Evolutionary conservation across 768 basidiomycete genomes (phyloP).

Genomic region (Suillus placidus): DNA sequence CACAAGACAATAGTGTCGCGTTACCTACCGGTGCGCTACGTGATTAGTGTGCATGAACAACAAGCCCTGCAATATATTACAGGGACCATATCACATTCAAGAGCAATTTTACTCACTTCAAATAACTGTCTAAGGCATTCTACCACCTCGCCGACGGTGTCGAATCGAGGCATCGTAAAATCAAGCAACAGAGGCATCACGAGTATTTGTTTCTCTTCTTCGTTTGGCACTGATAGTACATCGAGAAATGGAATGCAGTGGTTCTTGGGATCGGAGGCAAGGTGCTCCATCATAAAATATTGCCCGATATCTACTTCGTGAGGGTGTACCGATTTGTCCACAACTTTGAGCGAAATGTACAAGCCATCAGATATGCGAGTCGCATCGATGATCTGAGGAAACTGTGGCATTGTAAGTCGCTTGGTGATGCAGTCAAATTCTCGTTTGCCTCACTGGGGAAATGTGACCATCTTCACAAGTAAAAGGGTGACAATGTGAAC

Average conservation of each 20-base stretch:
- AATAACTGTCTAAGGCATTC: conserved; percentile 34
- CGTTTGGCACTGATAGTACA: conserved; percentile 12
- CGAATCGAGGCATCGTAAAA: conserved; percentile 24
- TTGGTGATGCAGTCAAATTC: neutral
- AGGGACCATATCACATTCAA: neutral
- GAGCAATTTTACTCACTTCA: conserved; percentile 21
- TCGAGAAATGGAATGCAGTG: conserved; percentile 34
- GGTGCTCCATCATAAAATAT: conserved; percentile 21
- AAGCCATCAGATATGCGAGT: conserved; percentile 30
- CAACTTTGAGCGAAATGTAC: conserved; percentile 33
- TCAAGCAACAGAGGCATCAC: conserved; percentile 34
- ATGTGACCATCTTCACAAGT: conserved; percentile 10
- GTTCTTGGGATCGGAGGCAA: conserved; percentile 17
- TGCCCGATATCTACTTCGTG: conserved; percentile 26
- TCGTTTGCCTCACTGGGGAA: neutral
- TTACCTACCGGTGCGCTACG: conserved; percentile 20
- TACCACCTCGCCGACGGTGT: conserved; percentile 27
- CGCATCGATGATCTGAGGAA: conserved; percentile 28
- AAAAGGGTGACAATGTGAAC: neutral
- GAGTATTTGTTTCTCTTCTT: conserved; percentile 20
- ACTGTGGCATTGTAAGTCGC: neutral
- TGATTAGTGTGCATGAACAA: conserved; percentile 38
- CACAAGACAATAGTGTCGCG: too few species aligned
- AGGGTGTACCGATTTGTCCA: conserved; percentile 15
- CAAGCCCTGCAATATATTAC: conserved; percentile 29